Evolutionary conservation across 2,329 filamentous ascomycete genomes (phyloP).

Genomic region (Coleophoma crateriformis): DNA sequence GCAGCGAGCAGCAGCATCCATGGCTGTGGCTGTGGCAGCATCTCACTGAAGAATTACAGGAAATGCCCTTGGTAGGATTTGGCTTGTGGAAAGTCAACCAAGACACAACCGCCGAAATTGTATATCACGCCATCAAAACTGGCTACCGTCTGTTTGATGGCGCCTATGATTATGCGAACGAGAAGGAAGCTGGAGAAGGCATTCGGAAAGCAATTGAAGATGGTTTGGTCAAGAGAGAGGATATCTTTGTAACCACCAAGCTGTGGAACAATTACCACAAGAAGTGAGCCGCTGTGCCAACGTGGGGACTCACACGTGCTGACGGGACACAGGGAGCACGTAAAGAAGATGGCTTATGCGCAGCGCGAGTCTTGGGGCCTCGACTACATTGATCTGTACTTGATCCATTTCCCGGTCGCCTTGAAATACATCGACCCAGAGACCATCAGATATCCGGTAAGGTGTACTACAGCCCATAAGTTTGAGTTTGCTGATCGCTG

Average conservation of each 20-base stretch:
- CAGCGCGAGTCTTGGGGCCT: constrained; percentile 45
- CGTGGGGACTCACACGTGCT: no score
- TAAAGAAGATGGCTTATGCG: constrained; percentile 52
- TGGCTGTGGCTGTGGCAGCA: not conserved
- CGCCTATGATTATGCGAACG: constrained; percentile 56
- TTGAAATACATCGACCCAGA: constrained; percentile 65
- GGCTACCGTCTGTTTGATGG: constrained; percentile 49
- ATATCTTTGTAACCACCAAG: constrained; percentile 63
- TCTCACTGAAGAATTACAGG: not conserved
- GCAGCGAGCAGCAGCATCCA: no score
- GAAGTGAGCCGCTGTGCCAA: constrained; percentile 2
- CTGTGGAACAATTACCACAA: constrained; percentile 53
- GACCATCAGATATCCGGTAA: constrained; percentile 21
- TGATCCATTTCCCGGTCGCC: constrained; percentile 47
- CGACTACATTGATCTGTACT: constrained; percentile 46
- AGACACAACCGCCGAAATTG: constrained; percentile 52
- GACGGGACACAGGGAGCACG: constrained; percentile 33
- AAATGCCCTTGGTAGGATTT: constrained; percentile 52
- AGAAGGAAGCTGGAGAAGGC: constrained; percentile 59
- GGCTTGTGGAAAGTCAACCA: constrained; percentile 65
- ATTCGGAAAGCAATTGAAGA: constrained; percentile 51
- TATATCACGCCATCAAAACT: constrained; percentile 57
- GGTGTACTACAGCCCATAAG: constrained; percentile 12
- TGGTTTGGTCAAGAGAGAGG: constrained; percentile 53
- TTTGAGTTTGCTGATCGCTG: constrained; percentile 8